Evolutionary conservation across 768 basidiomycete genomes (phyloP), one percentile per base, ranked within the genome.

Genomic region (Filobasidium wieringae): DNA sequence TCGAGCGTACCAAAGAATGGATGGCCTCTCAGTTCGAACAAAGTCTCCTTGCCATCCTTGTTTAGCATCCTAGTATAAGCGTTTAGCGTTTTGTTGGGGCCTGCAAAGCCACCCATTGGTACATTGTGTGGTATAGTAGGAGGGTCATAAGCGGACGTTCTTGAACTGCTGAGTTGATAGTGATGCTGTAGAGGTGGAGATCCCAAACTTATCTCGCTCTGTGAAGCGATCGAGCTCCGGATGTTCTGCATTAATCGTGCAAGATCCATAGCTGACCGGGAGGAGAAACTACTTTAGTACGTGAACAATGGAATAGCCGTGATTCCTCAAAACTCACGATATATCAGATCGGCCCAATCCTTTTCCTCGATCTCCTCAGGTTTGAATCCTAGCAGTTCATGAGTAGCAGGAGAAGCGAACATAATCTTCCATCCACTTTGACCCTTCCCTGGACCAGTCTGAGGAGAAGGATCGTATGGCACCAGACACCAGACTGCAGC

Each of bases 401-500:
- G 55, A 0, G 59, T 65, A 15, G 65, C 64, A 2, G 70, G 70
- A 9, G 68, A 68, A 39, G 62, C 68, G 53, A 67, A 73, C 17
- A 72, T 60, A 34, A 71, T 59, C 63, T 62, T 66, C 66, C 66
- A 66, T 32, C 64, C 62, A 26, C 55, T 37, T 41, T 33, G 60
- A 45, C 56, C 49, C 41, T 49, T 24, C 4, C 49, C 34, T 1
- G 49, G 26, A 34, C 49, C 43, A 29, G 32, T 45, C 51, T 51
- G 22, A 7, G 43, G 43, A 2, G n/a, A 47, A 14, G 49, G 39
- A 34, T 55, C 45, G 27, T 57, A 61, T 14, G 72, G 72, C 34
- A 70, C 70, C 56, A 73, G 43, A 60, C 72, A 73, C 62, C 71
- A 72, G 12, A 70, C 56, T 11, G 69, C 64, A 2, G 67, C 58